Conservation (phyloP, 2,329 filamentous ascomycete genomes). For the Ophiocordyceps australis region DNA sequence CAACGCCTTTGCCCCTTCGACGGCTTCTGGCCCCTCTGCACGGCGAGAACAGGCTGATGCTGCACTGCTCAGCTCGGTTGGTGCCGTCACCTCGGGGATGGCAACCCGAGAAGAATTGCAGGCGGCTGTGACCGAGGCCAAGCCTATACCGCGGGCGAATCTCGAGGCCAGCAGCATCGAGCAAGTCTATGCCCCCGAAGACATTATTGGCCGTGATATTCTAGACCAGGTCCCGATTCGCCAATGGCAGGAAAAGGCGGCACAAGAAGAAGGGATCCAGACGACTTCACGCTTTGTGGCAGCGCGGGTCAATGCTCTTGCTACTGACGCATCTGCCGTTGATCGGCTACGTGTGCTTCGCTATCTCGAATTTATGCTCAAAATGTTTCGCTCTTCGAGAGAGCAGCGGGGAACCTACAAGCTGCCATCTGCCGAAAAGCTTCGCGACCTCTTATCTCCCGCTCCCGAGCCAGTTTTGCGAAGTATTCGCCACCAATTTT, state of each 20-base stretch:
- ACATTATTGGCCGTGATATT: constrained; percentile 48
- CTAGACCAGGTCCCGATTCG: constrained; percentile 50
- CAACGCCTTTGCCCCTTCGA: constrained; percentile 45
- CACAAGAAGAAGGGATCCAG: constrained; percentile 35
- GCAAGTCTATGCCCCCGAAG: constrained; percentile 53
- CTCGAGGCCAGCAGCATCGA: constrained; percentile 45
- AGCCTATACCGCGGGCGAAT: constrained; percentile 57
- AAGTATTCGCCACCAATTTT: constrained; percentile 51
- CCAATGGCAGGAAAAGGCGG: constrained; percentile 56
- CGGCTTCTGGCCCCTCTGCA: constrained; percentile 16
- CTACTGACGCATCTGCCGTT: constrained; percentile 32
- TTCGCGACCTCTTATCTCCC: constrained; percentile 35
- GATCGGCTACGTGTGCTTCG: constrained; percentile 38
- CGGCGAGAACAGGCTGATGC: constrained; percentile 36
- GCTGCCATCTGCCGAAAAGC: constrained; percentile 43
- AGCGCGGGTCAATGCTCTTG: constrained; percentile 34
- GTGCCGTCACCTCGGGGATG: constrained; percentile 43
- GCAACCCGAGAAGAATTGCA: constrained; percentile 48
- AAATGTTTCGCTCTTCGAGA: constrained; percentile 30
- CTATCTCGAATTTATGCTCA: constrained; percentile 38
- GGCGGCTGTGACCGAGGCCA: constrained; percentile 44
- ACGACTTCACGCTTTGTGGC: constrained; percentile 48
- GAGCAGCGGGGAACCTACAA: constrained; percentile 26
- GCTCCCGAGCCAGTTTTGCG: constrained; percentile 46
- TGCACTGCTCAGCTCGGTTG: constrained; percentile 46